Evolutionary conservation across 768 basidiomycete species (phyloP).

Genomic region (Tylopilus plumbeoviolaceoides): DNA sequence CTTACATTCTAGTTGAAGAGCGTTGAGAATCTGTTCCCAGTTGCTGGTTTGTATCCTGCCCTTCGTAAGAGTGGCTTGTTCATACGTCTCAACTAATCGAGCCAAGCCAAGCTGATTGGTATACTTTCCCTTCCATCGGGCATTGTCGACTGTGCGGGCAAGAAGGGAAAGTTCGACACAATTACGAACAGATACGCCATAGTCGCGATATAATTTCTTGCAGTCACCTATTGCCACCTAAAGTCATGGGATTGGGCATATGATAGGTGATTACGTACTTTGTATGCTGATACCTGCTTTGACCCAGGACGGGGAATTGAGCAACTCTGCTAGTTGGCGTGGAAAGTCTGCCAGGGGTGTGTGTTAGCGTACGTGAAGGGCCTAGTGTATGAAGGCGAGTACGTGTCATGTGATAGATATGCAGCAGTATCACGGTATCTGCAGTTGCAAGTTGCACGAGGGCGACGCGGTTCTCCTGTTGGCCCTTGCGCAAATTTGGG

Average conservation of each 20-base stretch:
- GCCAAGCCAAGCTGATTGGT: constrained; percentile 57
- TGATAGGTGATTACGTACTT: constrained; percentile 38
- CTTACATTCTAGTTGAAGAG: constrained; percentile 58
- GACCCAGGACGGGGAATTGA: constrained; percentile 48
- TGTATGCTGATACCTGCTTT: constrained; percentile 79
- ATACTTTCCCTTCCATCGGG: constrained; percentile 70
- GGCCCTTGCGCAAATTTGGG: constrained; percentile 53
- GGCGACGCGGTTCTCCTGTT: constrained; percentile 61
- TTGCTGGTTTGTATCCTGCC: constrained; percentile 62
- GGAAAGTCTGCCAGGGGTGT: constrained; percentile 49
- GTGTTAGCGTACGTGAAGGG: not conserved
- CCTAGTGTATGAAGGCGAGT: not conserved
- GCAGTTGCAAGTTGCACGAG: constrained; percentile 67
- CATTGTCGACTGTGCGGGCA: constrained; percentile 66
- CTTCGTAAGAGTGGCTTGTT: constrained; percentile 49
- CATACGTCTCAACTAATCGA: constrained; percentile 60
- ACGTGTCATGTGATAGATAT: constrained; percentile 58
- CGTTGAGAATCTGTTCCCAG: constrained; percentile 55
- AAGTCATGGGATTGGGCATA: not conserved
- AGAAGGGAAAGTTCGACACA: constrained; percentile 69
- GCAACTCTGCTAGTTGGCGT: constrained; percentile 43
- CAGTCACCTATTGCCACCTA: constrained; percentile 51
- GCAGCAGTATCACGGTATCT: constrained; percentile 56
- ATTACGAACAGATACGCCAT: constrained; percentile 39
- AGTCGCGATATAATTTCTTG: constrained; percentile 54